phyloP scores from a whole-genome alignment of 2,329 filamentous ascomycete genomes.

The Camillea tinctor region DNA sequence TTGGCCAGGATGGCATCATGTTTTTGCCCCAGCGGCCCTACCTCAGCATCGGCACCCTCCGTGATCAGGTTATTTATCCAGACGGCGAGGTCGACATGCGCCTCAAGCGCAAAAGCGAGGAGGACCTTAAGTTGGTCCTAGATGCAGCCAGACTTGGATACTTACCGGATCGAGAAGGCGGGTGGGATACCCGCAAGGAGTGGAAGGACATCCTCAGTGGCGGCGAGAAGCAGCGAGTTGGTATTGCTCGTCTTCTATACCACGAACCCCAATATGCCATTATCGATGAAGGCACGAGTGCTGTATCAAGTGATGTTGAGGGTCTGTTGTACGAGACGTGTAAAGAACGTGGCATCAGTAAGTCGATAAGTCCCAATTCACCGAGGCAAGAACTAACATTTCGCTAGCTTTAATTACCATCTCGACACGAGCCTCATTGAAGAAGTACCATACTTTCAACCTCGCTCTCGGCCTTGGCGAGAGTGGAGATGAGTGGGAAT shows the following conservation, averaged over 20 bases:
- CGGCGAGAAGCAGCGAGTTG: conserved; percentile 95
- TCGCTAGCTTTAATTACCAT: conserved; percentile 83
- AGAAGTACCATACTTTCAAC: conserved; percentile 93
- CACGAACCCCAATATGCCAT: conserved; percentile 94
- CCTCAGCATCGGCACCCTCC: conserved; percentile 84
- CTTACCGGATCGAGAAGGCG: conserved; percentile 85
- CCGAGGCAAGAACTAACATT: conserved; percentile 11
- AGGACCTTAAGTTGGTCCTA: conserved; percentile 73
- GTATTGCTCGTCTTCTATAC: conserved; percentile 84
- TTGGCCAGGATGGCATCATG: conserved; percentile 92
- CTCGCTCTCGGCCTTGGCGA: conserved; percentile 80
- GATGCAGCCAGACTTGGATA: conserved; percentile 86
- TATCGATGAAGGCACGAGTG: conserved; percentile 92
- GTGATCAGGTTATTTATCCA: conserved; percentile 97
- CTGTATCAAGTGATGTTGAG: conserved; percentile 92
- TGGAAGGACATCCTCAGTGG: conserved; percentile 99
- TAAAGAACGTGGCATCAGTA: conserved; percentile 91
- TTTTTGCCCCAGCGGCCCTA: conserved; percentile 95
- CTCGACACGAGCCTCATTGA: conserved; percentile 88
- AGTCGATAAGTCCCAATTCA: conserved; percentile 34
- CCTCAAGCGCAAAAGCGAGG: conserved; percentile 72
- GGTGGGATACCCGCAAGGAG: conserved; percentile 94
- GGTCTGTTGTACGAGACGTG: conserved; percentile 89
- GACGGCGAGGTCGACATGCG: conserved; percentile 95
- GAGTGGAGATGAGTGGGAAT: conserved; percentile 83